Conservation (phyloP, 441 rosid species). For the Isatis lusitanica region DNA sequence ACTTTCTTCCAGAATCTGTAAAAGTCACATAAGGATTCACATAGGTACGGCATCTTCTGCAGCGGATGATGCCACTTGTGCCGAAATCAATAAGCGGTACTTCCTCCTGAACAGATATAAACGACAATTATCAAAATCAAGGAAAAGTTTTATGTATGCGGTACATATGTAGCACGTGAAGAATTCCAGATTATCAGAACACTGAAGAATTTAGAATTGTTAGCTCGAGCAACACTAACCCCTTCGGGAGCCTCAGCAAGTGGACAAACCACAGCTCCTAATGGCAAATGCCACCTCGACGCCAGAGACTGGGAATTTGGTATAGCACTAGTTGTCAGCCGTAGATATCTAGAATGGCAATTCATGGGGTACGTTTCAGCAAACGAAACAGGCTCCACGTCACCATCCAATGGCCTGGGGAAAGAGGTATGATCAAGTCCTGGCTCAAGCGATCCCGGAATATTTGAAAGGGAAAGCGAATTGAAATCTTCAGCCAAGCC, state of each 20-base stretch:
- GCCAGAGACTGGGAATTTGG: constrained; percentile 90
- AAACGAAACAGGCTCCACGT: constrained; percentile 72
- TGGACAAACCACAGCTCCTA: constrained; percentile 99
- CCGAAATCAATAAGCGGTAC: constrained; percentile 88
- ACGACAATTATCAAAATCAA: constrained; percentile 15
- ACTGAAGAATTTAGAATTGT: background rate
- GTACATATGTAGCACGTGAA: constrained; percentile 11
- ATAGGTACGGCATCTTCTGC: constrained; percentile 98
- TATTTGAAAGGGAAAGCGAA: constrained; percentile 69
- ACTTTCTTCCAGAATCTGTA: constrained; percentile 96
- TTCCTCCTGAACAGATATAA: constrained; percentile 70
- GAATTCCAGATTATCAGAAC: constrained; percentile 23
- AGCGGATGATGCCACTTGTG: constrained; percentile 86
- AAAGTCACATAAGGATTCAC: constrained; percentile 91
- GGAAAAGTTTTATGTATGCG: background rate
- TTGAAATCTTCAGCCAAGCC: constrained; percentile 85
- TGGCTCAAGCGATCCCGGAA: constrained; percentile 82
- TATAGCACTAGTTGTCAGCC: constrained; percentile 85
- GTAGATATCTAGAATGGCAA: constrained; percentile 79
- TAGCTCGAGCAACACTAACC: constrained; percentile 56
- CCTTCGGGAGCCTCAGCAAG: constrained; percentile 94
- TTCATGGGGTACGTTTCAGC: constrained; percentile 71
- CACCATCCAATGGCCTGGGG: constrained; percentile 94
- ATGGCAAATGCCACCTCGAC: constrained; percentile 98
- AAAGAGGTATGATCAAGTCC: constrained; percentile 75